Percentiles rank a stretch among this genome's conserved stretches.
phyloP scores from a whole-genome alignment of 108 stramenopile species.

The Hondaea fermentalgiana region DNA sequence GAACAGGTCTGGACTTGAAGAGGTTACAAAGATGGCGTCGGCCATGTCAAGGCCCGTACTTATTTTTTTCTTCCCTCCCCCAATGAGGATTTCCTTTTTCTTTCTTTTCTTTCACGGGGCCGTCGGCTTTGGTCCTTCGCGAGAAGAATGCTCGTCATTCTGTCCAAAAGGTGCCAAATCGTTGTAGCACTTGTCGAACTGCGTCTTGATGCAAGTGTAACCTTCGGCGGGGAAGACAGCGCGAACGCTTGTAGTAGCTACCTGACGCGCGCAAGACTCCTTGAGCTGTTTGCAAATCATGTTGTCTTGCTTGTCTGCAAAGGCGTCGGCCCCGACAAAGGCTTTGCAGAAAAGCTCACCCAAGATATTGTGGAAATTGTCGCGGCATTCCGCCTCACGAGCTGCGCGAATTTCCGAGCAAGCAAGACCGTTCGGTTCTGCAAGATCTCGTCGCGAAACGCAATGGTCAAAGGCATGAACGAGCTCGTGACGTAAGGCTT shows the following conservation, averaged over 20 bases:
- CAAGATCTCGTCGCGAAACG: not conserved
- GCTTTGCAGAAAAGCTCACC: not conserved
- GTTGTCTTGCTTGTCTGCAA: not conserved
- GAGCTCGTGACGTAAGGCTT: not conserved
- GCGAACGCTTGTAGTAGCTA: not conserved
- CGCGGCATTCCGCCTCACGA: not conserved
- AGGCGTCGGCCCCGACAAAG: not conserved
- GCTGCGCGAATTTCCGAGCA: not conserved
- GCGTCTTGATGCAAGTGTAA: not conserved
- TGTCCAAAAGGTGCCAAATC: not conserved
- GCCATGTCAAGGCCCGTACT: too few relatives aligned
- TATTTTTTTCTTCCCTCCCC: too few relatives aligned
- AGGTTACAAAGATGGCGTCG: too few relatives aligned
- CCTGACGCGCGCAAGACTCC: not conserved
- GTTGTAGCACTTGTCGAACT: not conserved
- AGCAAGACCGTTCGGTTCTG: not conserved
- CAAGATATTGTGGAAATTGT: not conserved
- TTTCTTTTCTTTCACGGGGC: too few relatives aligned
- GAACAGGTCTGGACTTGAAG: too few relatives aligned
- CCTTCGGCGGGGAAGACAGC: not conserved
- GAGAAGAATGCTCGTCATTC: too few relatives aligned
- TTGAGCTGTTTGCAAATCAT: not conserved
- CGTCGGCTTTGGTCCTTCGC: too few relatives aligned
- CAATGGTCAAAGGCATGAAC: slow-evolving; percentile 12
- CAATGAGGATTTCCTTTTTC: too few relatives aligned